A percentile compares a stretch with the other conserved stretches of the same genome.
phyloP scores from a whole-genome alignment of 768 basidiomycete genomes.

The Pseudohyphozyma bogoriensis region DNA sequence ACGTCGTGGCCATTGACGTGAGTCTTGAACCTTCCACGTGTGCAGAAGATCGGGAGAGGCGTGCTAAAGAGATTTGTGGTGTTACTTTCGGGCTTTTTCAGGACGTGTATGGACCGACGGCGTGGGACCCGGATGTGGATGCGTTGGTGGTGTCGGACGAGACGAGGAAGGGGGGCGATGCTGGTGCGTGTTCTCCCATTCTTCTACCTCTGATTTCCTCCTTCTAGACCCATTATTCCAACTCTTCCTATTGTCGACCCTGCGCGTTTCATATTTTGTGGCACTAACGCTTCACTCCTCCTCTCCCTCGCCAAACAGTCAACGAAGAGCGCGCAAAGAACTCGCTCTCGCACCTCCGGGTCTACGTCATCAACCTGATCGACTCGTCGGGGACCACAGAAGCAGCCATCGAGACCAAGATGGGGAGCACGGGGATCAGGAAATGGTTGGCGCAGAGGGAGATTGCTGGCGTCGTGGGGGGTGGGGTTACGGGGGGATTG shows the following conservation, averaged over 20 bases:
- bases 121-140: slow-evolving; percentile 75
- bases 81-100: slow-evolving; percentile 4
- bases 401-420: slow-evolving; percentile 56
- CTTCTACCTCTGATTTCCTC: neutral
- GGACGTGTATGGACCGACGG: slow-evolving; percentile 89
- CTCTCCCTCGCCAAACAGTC: slow-evolving; percentile 44
- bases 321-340: slow-evolving; percentile 51
- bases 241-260: too few species aligned
- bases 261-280: too few species aligned
- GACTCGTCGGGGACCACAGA: neutral
- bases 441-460: too few species aligned
- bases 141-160: slow-evolving; percentile 85
- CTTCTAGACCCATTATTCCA: neutral
- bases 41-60: too few species aligned
- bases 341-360: slow-evolving; percentile 51
- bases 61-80: too few species aligned
- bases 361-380: slow-evolving; percentile 70
- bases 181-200: slow-evolving; percentile 49
- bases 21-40: too few species aligned
- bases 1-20: slow-evolving; percentile 60
- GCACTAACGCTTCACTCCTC: neutral
- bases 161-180: slow-evolving; percentile 62
- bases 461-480: too few species aligned
- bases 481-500: too few species aligned
- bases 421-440: slow-evolving; percentile 53